Base-by-base conservation (phyloP, 345 rosid species). In the Microcos paniculata region DNA sequence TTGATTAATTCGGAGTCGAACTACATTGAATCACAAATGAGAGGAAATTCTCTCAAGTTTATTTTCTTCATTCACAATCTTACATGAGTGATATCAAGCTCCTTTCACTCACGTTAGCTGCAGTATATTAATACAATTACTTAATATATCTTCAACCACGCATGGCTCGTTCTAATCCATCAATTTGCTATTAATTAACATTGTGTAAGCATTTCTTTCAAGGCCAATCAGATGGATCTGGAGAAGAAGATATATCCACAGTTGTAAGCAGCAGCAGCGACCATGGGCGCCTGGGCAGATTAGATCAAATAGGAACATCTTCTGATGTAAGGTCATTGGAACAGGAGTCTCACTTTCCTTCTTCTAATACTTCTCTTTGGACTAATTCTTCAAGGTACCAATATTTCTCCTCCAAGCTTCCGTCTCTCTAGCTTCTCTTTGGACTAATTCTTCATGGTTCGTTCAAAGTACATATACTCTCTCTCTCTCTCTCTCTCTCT, bases 391-490 rank as follows among this genome's bases (percentile, higher is more conserved):
- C 94, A 64, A 87, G 97, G 97, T 92, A 59, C 13, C 62, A n/a
- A n/a, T n/a, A 7, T 55, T 55, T 21, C 28, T 4, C 30, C 33
- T 24, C 33, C 12, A n/a, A n/a, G n/a, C n/a, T n/a, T n/a, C n/a
- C n/a, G n/a, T n/a, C n/a, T n/a, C n/a, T n/a, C n/a, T n/a, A n/a
- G n/a, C 84, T 21, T 82, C 88, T 75, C 86, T 86, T 4, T 90
- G 97, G 95, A 88, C 91, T 75, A 90, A 92, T 81, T 87, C 92
- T 73, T 92, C 94, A 64, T 86, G 97, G 97, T 92, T 26, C 13
- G n/a, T n/a, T n/a, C n/a, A n/a, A n/a, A n/a, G 3, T 48, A 48
- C 53, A 16, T 48, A 4, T 48, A 51, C 5, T 5, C 45, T 63
- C 73, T 14, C 19, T 23, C 19, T n/a, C 9, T 73, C n/a, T 59